Base-by-base conservation (phyloP, 2,329 filamentous ascomycete species). In the Ophiocordyceps robertsii region DNA sequence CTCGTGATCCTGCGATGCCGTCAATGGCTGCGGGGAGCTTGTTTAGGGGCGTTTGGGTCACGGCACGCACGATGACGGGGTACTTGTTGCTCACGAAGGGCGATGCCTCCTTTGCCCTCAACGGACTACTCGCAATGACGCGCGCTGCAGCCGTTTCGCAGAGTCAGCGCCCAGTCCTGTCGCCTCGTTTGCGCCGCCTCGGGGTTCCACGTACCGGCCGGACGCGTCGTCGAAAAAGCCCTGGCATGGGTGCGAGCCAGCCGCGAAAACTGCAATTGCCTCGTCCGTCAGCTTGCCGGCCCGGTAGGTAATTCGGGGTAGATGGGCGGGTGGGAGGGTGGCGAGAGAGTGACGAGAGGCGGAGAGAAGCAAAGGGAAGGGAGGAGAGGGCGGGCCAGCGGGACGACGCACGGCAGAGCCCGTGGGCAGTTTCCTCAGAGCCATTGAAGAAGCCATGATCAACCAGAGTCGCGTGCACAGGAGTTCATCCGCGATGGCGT, bases 31-130 rank as follows among this genome's bases (percentile, higher is more conserved):
- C 37, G 47, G 48, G 42, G 40, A 24, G 13, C 36, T 11, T 6
- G 40, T 4, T 7, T n/a, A 4, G 19, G 19, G 19, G 19, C 19
- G 3, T 21, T 17, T 2, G 17, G 13, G 16, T 9, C n/a, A 36
- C 29, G 29, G 9, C 52, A 73, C 82, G 66, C 77, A 86, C 84
- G 64, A 98, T 89, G 56, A 98, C 85, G 40, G 88, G 84, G 66
- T 98, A 96, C 68, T 95, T 92, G 65, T 74, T 82, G 65, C 81
- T 84, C 56, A 95, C 76, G 60, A 86, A 85, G 39, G 85, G 81
- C 49, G 85, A 85, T 29, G 89, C 89, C 72, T 95, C 89, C 72
- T 93, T 95, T 44, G 90, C 92, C 64, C 88, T 82, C 51, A 96
- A 74, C 52, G 86, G 85, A 54, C 80, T 77, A 66, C 83, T 90